These are phyloP conservation scores for Cutaneotrichosporon spelunceum DNA, from an alignment of 1,284 basidiomycete species.

Conservation along the genomic window DNA sequence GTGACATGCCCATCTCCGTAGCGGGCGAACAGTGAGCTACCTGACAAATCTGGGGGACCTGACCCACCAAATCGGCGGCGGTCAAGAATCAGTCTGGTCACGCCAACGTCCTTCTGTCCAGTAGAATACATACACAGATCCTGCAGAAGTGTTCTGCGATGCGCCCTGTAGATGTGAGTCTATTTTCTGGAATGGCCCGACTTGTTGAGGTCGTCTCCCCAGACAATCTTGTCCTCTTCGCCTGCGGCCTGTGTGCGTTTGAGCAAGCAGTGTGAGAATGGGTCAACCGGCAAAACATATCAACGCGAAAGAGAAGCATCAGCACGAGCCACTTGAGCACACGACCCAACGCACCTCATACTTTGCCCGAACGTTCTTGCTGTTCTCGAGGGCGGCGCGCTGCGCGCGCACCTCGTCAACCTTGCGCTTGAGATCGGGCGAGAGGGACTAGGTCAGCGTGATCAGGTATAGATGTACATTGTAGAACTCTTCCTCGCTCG, in stretches of 20 bases:
- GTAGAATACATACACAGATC: conserved; percentile 1
- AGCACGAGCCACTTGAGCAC: not conserved
- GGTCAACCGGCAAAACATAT: not conserved
- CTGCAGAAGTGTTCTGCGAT: not conserved
- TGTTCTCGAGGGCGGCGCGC: conserved; percentile 22
- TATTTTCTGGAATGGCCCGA: not conserved
- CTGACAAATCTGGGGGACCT: not conserved
- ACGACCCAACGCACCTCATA: conserved; percentile 14
- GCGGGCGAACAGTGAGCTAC: not conserved
- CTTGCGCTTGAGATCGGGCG: conserved; percentile 47
- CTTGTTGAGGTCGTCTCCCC: conserved; percentile 26
- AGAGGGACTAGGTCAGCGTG: conserved; percentile 28
- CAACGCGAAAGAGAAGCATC: not conserved
- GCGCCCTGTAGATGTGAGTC: not conserved
- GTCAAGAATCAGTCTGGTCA: not conserved
- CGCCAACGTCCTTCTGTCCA: not conserved
- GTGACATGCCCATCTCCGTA: no score
- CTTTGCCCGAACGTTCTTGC: conserved; percentile 18
- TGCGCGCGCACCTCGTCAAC: conserved; percentile 43
- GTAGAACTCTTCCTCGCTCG: conserved; percentile 48
- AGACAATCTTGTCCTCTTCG: conserved; percentile 29
- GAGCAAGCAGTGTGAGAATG: not conserved
- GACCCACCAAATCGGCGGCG: not conserved
- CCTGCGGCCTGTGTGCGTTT: conserved; percentile 20
- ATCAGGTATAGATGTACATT: conserved; percentile 26